A percentile compares a stretch with the other conserved stretches of the same genome.
These are phyloP conservation scores for Epichloe festucae DNA, from an alignment of 2,329 filamentous ascomycete species.

Conservation along the genomic window DNA sequence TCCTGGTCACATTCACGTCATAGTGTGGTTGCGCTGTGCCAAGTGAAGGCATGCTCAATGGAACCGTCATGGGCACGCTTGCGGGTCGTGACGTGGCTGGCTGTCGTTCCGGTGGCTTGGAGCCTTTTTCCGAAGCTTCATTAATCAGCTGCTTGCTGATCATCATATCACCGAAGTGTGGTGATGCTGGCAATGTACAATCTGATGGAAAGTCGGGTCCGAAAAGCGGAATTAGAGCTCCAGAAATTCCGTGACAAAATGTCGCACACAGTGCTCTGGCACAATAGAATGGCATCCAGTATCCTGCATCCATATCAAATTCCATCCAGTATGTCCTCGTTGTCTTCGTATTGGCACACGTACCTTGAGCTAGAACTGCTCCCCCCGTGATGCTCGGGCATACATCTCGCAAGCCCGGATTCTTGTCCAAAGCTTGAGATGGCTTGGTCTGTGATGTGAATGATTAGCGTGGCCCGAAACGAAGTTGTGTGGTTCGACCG, in stretches of 20 bases:
- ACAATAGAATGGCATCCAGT: conserved; percentile 89
- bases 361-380: conserved; percentile 79
- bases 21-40: neutral
- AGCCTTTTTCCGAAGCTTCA: conserved; percentile 37
- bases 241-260: conserved; percentile 76
- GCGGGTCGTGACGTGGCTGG: neutral
- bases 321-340: conserved; percentile 6
- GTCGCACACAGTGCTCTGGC: conserved; percentile 79
- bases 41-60: neutral
- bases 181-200: conserved; percentile 53
- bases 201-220: conserved; percentile 64
- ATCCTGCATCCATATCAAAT: conserved; percentile 42
- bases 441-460: conserved; percentile 57
- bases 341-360: conserved; percentile 13
- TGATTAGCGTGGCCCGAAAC: conserved; percentile 8
- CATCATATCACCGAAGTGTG: conserved; percentile 53
- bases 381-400: conserved; percentile 92
- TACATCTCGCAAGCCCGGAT: conserved; percentile 75
- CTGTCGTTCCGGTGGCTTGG: neutral
- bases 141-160: conserved; percentile 46
- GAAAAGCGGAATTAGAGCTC: conserved; percentile 81
- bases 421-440: conserved; percentile 66
- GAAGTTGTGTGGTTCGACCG: neutral
- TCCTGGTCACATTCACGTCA: neutral
- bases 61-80: neutral